Evolutionary conservation across 2,329 filamentous ascomycete genomes (phyloP), one percentile per base, ranked within the genome.

Genomic region (Curvularia spicifera): DNA sequence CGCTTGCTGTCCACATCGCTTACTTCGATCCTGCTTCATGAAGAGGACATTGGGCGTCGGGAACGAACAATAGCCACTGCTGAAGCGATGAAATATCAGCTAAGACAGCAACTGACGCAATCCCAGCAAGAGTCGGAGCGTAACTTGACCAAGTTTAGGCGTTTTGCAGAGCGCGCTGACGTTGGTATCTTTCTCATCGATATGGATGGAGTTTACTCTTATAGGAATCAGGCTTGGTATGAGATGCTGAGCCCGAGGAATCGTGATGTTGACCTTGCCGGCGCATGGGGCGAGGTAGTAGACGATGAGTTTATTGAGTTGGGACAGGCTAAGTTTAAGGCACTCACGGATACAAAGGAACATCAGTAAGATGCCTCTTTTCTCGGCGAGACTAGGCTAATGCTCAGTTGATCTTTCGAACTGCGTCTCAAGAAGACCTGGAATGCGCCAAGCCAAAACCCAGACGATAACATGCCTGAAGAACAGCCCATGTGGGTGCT

Each of bases 131-230:
- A 79, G 46, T 69, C 75, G 6, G 71, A 73, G 15, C 56, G 65
- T 4, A 71, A 66, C 18, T 62, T 71, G 33, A 67, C 69, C 48
- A 71, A 71, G 26, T 80, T 81, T 46, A 70, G 73, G 31, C 66
- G 76, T 5, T 76, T 81, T 63, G 77, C 78, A 4, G 72, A 76
- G 42, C 65, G 74, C 4, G 69, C 76, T 5, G 77, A 78, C 3
- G 68, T 79, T 6, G 78, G 74, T 1, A 81, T 81, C 52, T 80
- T 78, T 54, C 72, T 78, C 26, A 69, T 78, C 37, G 70, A 71
- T 12, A 58, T 70, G 13, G 58, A 72, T n/a, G 78, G 79, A 2
- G 65, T 64, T 12, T 75, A 76, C 15, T 66, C 76, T 0, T 79
- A 80, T 53, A 67, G 75, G 3, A 81, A 81, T 39, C 70, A 79